These are phyloP conservation scores for Cercospora citrullina DNA, from an alignment of 2,329 filamentous ascomycete species.

Conservation along the genomic window DNA sequence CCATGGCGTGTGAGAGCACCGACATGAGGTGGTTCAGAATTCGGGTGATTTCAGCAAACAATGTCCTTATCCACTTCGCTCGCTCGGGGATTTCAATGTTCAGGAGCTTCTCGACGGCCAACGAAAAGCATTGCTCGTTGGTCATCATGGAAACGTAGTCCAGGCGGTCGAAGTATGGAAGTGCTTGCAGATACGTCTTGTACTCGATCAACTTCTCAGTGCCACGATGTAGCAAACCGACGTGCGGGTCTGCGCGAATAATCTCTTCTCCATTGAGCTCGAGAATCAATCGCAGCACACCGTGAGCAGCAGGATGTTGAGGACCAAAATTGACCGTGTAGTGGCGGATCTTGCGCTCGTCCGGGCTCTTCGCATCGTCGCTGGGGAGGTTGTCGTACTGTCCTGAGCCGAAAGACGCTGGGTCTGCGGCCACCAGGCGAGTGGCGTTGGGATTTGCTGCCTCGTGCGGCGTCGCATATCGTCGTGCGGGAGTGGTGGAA, in stretches of 20 bases:
- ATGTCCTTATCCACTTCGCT: conserved; percentile 92
- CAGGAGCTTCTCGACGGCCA: conserved; percentile 95
- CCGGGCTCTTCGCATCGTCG: conserved; percentile 49
- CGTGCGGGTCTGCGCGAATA: conserved; percentile 91
- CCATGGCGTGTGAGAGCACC: conserved; percentile 95
- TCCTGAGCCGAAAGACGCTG: conserved; percentile 58
- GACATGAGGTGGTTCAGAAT: conserved; percentile 98
- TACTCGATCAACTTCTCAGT: conserved; percentile 99
- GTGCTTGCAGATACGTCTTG: conserved; percentile 96
- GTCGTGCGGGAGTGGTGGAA: conserved; percentile 64
- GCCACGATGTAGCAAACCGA: conserved; percentile 91
- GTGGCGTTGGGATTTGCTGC: conserved; percentile 14
- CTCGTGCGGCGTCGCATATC: conserved; percentile 59
- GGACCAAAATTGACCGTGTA: conserved; percentile 99
- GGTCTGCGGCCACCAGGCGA: conserved; percentile 62
- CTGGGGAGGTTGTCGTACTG: conserved; percentile 47
- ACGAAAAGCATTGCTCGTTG: conserved; percentile 95
- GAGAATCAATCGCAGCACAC: conserved; percentile 94
- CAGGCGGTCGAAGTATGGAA: conserved; percentile 97
- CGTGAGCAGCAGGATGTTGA: conserved; percentile 97
- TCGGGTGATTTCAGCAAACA: conserved; percentile 94
- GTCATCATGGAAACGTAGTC: conserved; percentile 99
- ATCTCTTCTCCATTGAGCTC: conserved; percentile 98
- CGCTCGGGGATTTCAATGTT: conserved; percentile 94
- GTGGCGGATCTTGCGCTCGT: conserved; percentile 86